Base-by-base conservation (phyloP, 352 stramenopile genomes). In the Pythium graminicola region DNA sequence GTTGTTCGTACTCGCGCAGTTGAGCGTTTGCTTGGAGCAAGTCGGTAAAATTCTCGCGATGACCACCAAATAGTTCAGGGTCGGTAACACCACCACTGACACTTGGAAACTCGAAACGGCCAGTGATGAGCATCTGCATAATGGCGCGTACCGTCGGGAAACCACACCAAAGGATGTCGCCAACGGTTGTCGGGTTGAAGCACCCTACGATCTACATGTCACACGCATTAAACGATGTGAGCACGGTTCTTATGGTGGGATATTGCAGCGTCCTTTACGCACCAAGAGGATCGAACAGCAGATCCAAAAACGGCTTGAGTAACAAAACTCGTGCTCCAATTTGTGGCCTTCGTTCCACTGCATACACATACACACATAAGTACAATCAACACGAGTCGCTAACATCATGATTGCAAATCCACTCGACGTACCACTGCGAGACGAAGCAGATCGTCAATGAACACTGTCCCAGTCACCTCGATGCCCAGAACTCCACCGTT, bases 41-140 rank as follows among this genome's bases (percentile, higher is more conserved):
- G 36, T 85, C 76, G 10, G 64, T 57, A 26, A 86, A 86, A 11
- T 67, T 70, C 32, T 54, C 58, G 27, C 60, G 64, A 52, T 89
- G 73, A 6, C 72, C 76, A 14, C 81, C 83, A 35, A 89, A 78
- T 11, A 94, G 54, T 38, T 71, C 52, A 6, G 64, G 54, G 44
- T 94, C 79, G n/a, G 70, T 43, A 6, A 62, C 55, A n/a, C 50
- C 41, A 11, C 29, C 38, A 17, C 62, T 72, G 19, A 90, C 71
- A 11, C 79, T 73, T 9, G 81, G 81, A 44, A 90, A 89, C 20
- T 67, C 62, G 43, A 84, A 92, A 16, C 79, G 66, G 3, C 78
- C 83, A 9, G 83, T 89, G 39, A 94, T 94, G 6, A 73, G 61
- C 83, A 94, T 92, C 45, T 94, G 80, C 81, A 94, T 94, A 16